Evolutionary conservation across 495 filamentous ascomycete genomes (phyloP).

Genomic region (Glonium stellatum): DNA sequence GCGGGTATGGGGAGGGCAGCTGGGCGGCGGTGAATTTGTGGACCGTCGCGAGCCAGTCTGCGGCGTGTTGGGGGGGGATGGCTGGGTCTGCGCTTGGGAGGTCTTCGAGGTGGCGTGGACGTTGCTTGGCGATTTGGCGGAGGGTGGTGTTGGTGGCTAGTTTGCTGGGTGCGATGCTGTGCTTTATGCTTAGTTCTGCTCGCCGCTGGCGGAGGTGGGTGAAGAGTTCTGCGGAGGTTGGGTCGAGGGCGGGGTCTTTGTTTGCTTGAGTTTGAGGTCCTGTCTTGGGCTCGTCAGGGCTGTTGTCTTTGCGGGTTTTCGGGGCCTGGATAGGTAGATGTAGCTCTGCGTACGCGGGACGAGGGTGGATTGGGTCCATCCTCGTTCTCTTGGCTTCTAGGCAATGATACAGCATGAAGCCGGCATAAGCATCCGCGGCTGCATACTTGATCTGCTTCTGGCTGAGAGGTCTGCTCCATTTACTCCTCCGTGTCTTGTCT

Average conservation of each 20-base stretch:
- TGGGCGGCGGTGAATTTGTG: neutral
- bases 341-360: constrained; percentile 60
- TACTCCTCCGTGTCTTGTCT: constrained; percentile 58
- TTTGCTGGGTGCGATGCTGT: neutral
- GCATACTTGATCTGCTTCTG: constrained; percentile 72
- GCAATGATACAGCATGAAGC: constrained; percentile 60
- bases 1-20: neutral
- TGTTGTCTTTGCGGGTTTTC: neutral
- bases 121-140: neutral
- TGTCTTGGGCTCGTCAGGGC: neutral
- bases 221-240: neutral
- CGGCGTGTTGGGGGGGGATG: neutral
- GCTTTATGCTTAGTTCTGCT: neutral
- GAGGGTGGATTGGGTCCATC: constrained; percentile 61
- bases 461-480: constrained; percentile 60
- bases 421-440: constrained; percentile 76
- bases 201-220: neutral
- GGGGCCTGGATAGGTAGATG: constrained; percentile 52
- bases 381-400: constrained; percentile 59
- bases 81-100: no score
- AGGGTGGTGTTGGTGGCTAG: neutral
- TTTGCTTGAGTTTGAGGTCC: neutral
- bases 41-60: neutral
- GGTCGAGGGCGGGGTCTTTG: neutral
- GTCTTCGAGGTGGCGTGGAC: neutral